Base-by-base conservation (phyloP, 202 grass and related monocot genomes). In the Dendrocalamus latiflorus region DNA sequence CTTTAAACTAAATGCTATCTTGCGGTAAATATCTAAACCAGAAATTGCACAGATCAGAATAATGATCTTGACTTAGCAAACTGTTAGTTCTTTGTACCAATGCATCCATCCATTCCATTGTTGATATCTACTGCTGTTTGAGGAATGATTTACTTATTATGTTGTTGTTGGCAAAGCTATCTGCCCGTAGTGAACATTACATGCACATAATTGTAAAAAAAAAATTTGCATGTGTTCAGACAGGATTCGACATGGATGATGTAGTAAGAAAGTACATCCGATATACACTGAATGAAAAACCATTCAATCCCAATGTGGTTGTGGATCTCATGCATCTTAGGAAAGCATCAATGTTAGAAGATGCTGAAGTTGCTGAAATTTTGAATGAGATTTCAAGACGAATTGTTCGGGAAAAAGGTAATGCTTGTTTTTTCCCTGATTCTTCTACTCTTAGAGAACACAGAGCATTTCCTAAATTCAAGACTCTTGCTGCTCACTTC, bases 241-340 rank as follows among this genome's bases (percentile, higher is more conserved):
- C 89, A 91, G 93, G 87, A 87, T 98, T 95, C 86, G 90, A 87
- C 85, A 89, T 98, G 89, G 87, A 95, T 54, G 93, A 92, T 80
- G 89, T 95, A 74, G 83, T 95, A 77, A 95, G 95, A 51, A 98
- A 98, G 85, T 98, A 95, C 77, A 93, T 98, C 57, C 72, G 95
- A 57, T 95, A 95, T 76, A 83, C 91, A 47, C 63, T n/a, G n/a
- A n/a, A n/a, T n/a, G n/a, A n/a, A n/a, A n/a, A n/a, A n/a, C n/a
- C n/a, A n/a, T n/a, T n/a, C 81, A 86, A 85, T 71, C 77, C 91
- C 48, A 81, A 89, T 78, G 56, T 72, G 56, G 89, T 98, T 30
- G 76, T 90, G 68, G 79, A 91, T 87, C 86, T 98, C 80, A 93
- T 98, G 77, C 91, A 93, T 85, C 89, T 98, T 74, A 91, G 89